Base-by-base conservation (phyloP, 306 rosid genomes). In the Carpinus fangiana region DNA sequence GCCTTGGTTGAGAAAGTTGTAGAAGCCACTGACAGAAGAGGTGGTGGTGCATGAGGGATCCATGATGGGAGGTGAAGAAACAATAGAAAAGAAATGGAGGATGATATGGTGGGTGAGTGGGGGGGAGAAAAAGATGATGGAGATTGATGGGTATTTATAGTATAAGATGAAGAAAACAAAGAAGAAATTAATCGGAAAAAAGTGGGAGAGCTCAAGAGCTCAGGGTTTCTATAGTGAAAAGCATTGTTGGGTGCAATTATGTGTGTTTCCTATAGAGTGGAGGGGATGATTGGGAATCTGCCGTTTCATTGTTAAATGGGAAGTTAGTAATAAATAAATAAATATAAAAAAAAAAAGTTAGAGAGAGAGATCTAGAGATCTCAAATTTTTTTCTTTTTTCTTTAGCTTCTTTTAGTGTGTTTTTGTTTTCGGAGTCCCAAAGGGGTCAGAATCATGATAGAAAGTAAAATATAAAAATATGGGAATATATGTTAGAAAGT, bases 161-260 rank as follows among this genome's bases (percentile, higher is more conserved):
- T 84, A 84, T 61, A 81, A 83, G 65, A 52, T 69, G 74, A 8
- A 75, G 78, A 48, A 64, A 41, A 74, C 59, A 38, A 64, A 62
- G 56, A 9, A 75, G 70, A 64, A 62, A 81, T 74, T 5, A 80
- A 41, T 41, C 1, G 7, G 7, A 73, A 52, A 20, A 73, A 28
- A 76, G 70, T 20, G 79, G 78, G 76, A 80, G 55, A 78, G 6
- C 79, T 78, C 84, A 56, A 84, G 78, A 83, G 88, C 87, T 88
- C 88, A 83, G 83, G 83, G 72, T 83, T 86, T 83, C 82, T 75
- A 83, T 77, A 86, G 76, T 79, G 80, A 74, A 74, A 72, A 83
- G 85, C 76, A 75, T 78, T 88, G 91, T 84, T 92, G 97, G 97
- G 94, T 87, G 91, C 89, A 90, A 92, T 92, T 77, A 92, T 92